These are phyloP conservation scores for Aphanomyces invadans DNA, from an alignment of 352 stramenopile species.

Conservation along the genomic window DNA sequence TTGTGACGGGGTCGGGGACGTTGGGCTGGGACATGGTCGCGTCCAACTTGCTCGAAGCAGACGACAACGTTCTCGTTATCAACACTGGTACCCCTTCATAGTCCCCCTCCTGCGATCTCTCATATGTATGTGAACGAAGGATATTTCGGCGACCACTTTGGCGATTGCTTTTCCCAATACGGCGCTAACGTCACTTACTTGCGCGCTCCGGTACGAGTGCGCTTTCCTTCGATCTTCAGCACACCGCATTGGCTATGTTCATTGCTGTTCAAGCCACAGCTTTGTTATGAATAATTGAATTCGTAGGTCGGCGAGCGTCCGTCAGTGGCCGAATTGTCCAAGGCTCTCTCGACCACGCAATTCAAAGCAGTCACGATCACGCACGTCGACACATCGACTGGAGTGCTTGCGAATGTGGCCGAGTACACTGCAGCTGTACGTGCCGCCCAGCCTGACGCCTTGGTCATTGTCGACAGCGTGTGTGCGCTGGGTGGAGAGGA, in stretches of 20 bases:
- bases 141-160: slow-evolving; percentile 73
- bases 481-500: slow-evolving; percentile 62
- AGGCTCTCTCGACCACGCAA: slow-evolving; percentile 32
- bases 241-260: too few relatives aligned
- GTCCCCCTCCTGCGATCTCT: not conserved
- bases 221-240: too few relatives aligned
- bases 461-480: slow-evolving; percentile 64
- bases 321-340: slow-evolving; percentile 40
- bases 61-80: slow-evolving; percentile 56
- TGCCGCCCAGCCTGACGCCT: slow-evolving; percentile 45
- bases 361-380: slow-evolving; percentile 73
- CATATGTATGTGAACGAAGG: slow-evolving; percentile 27
- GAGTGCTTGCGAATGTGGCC: slow-evolving; percentile 53
- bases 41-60: slow-evolving; percentile 55
- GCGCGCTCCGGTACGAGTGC: slow-evolving; percentile 36
- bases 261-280: too few relatives aligned
- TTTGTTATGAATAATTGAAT: too few relatives aligned
- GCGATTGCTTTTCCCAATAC: slow-evolving; percentile 57
- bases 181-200: slow-evolving; percentile 55
- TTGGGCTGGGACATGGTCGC: slow-evolving; percentile 79
- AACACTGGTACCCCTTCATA: slow-evolving; percentile 41
- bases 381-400: slow-evolving; percentile 71
- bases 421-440: slow-evolving; percentile 48
- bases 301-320: slow-evolving; percentile 47
- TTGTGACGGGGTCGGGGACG: slow-evolving; percentile 59